Evolutionary conservation across 2,329 filamentous ascomycete genomes (phyloP).

Genomic region (Phyllosticta citrichinensis): DNA sequence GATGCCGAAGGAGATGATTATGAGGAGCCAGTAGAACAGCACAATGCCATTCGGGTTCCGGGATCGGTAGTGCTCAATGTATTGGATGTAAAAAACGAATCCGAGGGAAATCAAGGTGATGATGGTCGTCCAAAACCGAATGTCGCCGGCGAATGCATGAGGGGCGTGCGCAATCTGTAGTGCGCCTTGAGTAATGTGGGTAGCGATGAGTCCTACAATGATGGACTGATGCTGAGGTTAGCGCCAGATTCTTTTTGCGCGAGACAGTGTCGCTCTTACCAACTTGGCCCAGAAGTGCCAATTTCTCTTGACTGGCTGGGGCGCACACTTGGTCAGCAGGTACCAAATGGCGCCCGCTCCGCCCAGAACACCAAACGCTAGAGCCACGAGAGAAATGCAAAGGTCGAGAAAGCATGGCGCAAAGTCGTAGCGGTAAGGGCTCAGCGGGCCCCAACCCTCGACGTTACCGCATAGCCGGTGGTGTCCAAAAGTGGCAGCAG

Average conservation of each 20-base stretch:
- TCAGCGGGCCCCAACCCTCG: constrained; percentile 94
- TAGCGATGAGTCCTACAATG: constrained; percentile 56
- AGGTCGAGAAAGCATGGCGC: constrained; percentile 96
- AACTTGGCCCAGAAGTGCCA: constrained; percentile 92
- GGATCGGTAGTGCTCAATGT: constrained; percentile 73
- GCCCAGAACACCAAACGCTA: constrained; percentile 62
- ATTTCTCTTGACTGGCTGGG: constrained; percentile 63
- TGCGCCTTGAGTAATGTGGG: constrained; percentile 60
- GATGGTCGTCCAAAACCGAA: constrained; percentile 74
- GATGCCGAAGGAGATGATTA: constrained; percentile 65
- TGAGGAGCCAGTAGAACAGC: constrained; percentile 85
- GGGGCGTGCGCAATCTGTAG: constrained; percentile 65
- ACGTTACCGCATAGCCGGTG: constrained; percentile 78
- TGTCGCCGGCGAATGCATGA: constrained; percentile 65
- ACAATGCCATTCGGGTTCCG: constrained; percentile 80
- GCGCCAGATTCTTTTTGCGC: not conserved
- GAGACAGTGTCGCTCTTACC: constrained; percentile 42
- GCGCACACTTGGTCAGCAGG: constrained; percentile 59
- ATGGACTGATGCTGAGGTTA: constrained; percentile 39
- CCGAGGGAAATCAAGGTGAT: constrained; percentile 61
- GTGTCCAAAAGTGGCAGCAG: constrained; percentile 24
- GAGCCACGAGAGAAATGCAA: constrained; percentile 67
- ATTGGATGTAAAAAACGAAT: constrained; percentile 71
- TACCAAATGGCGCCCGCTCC: constrained; percentile 73
- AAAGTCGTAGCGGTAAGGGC: constrained; percentile 79